Evolutionary conservation across 2,329 filamentous ascomycete genomes (phyloP).

Genomic region (Bretziella fagacearum): DNA sequence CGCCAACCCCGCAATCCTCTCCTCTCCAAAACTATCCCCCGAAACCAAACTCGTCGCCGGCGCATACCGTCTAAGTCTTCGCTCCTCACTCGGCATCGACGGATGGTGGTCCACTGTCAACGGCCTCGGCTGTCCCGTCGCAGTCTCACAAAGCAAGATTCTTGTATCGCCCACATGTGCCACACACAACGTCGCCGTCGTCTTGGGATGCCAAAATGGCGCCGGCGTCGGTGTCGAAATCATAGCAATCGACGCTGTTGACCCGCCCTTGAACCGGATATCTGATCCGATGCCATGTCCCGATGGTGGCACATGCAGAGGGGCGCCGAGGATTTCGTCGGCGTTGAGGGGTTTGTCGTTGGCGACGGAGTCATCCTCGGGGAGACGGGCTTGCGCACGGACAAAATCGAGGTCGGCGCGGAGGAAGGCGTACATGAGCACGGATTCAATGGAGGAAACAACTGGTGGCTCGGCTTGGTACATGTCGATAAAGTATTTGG

Average conservation of each 20-base stretch:
- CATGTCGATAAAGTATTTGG: conserved; percentile 47
- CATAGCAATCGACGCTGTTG: conserved; percentile 75
- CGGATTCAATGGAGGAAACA: conserved; percentile 22
- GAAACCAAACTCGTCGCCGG: conserved; percentile 63
- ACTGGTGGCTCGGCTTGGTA: conserved; percentile 11
- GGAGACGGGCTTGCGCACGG: conserved; percentile 68
- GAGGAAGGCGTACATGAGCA: conserved; percentile 80
- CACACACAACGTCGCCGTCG: conserved; percentile 66
- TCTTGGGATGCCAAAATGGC: conserved; percentile 87
- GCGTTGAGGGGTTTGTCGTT: conserved; percentile 68
- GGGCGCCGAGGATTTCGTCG: conserved; percentile 60
- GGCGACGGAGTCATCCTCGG: conserved; percentile 52
- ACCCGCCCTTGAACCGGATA: conserved; percentile 78
- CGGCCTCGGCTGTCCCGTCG: conserved; percentile 61
- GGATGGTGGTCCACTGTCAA: conserved; percentile 88
- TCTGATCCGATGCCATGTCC: conserved; percentile 52
- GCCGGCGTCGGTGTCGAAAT: conserved; percentile 83
- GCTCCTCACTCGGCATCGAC: conserved; percentile 66
- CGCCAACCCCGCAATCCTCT: conserved; percentile 81
- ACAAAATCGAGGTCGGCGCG: conserved; percentile 92
- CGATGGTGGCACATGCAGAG: conserved; percentile 34
- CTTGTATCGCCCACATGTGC: conserved; percentile 91
- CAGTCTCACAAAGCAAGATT: conserved; percentile 74
- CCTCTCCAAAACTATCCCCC: conserved; percentile 83
- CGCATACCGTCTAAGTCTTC: conserved; percentile 69